A percentile compares a stretch with the other conserved stretches of the same genome.
These are phyloP conservation scores for Crithidia brevicula DNA, from an alignment of 208 protist genomes.

Conservation along the genomic window DNA sequence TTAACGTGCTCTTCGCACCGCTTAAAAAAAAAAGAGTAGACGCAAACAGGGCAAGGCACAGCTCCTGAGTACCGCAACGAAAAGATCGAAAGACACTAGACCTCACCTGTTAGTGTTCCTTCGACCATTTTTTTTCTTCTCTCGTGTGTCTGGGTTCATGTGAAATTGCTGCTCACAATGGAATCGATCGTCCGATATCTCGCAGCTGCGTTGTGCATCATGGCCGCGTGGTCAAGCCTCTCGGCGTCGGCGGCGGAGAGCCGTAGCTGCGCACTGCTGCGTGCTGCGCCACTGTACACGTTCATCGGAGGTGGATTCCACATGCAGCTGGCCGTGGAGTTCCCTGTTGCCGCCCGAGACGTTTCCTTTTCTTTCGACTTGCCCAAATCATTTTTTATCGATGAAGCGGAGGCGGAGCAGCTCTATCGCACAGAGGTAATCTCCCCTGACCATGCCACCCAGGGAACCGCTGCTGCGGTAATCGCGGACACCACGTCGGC, in stretches of 20 bases:
- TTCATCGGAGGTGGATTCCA: slow-evolving; percentile 72
- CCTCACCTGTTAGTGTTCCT: no score
- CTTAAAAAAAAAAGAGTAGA: no score
- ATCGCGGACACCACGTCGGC: slow-evolving; percentile 35
- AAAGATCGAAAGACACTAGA: no score
- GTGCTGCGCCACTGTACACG: slow-evolving; percentile 19
- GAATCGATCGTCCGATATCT: no score
- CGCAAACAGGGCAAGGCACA: no score
- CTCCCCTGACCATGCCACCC: not conserved
- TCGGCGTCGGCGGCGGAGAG: not conserved
- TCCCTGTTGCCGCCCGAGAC: slow-evolving; percentile 31
- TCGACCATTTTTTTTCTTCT: no score
- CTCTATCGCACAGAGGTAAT: slow-evolving; percentile 45
- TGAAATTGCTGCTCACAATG: no score
- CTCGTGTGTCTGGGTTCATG: no score
- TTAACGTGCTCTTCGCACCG: no score
- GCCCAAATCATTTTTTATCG: slow-evolving; percentile 73
- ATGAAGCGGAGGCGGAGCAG: slow-evolving; percentile 69
- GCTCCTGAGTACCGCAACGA: no score
- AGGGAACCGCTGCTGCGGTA: slow-evolving; percentile 4
- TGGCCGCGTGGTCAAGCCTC: not conserved
- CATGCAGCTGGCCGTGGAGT: slow-evolving; percentile 77
- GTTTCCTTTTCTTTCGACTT: slow-evolving; percentile 48
- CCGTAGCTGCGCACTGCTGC: slow-evolving; percentile 14
- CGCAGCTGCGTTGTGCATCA: not conserved